Percentiles rank a stretch among this genome's conserved stretches.
Evolutionary conservation across 768 basidiomycete species (phyloP).

Genomic region (Pleurotus ostreatus): DNA sequence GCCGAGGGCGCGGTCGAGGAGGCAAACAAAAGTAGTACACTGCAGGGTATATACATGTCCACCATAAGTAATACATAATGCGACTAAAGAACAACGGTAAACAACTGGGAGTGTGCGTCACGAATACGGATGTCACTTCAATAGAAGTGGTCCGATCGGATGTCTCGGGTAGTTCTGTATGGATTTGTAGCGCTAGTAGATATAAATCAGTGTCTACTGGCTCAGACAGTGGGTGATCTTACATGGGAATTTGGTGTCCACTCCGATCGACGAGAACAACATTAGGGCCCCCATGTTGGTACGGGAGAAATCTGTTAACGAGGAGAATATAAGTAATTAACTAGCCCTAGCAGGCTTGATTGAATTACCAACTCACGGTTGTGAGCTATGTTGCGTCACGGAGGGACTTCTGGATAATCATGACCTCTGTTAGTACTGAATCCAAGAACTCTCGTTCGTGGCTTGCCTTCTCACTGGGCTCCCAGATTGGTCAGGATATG

Average conservation of each 20-base stretch:
- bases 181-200: not conserved
- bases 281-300: not conserved
- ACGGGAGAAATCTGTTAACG: not conserved
- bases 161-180: not conserved
- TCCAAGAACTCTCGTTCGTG: no score
- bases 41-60: not conserved
- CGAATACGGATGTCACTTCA: not conserved
- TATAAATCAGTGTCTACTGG: not conserved
- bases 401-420: not conserved
- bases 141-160: not conserved
- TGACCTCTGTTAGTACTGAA: no score
- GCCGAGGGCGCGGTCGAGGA: constrained; percentile 22
- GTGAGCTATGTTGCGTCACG: not conserved
- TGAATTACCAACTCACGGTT: not conserved
- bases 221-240: constrained; percentile 8
- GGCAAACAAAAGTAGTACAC: constrained; percentile 12
- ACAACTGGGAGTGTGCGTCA: no score
- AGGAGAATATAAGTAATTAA: not conserved
- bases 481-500: not conserved
- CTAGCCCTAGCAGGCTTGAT: not conserved
- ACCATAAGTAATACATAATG: no score
- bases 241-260: constrained; percentile 32
- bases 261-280: constrained; percentile 7
- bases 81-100: no score
- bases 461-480: no score